These are phyloP conservation scores for Russula sp. DNA, from an alignment of 768 basidiomycete genomes.

Conservation along the genomic window DNA sequence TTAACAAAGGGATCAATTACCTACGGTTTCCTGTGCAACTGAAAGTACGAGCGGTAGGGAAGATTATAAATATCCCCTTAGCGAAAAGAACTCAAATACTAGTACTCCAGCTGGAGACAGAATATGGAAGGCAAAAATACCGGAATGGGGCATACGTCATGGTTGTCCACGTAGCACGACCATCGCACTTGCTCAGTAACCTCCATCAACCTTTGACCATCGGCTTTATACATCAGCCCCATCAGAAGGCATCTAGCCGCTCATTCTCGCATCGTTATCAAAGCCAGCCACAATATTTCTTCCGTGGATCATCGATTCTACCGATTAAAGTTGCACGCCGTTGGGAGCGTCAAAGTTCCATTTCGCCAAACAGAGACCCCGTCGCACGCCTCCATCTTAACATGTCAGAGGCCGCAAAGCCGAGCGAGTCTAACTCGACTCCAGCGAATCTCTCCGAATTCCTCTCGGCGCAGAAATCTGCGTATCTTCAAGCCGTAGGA, in stretches of 20 bases:
- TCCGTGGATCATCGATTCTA: slow-evolving; percentile 13
- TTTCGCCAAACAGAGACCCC: not conserved
- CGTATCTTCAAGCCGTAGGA: slow-evolving; percentile 22
- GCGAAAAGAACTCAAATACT: not conserved
- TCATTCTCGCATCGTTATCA: not conserved
- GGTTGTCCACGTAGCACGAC: not conserved
- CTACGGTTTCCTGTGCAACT: not conserved
- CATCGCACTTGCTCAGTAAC: slow-evolving; percentile 8
- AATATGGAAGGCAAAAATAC: not conserved
- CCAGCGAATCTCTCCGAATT: slow-evolving; percentile 19
- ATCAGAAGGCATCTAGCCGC: not conserved
- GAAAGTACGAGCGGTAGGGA: not conserved
- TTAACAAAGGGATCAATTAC: not conserved
- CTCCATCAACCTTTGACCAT: not conserved
- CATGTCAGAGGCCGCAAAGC: slow-evolving; percentile 12
- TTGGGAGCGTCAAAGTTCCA: not conserved
- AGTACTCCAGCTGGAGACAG: not conserved
- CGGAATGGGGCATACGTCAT: not conserved
- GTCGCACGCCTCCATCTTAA: not conserved
- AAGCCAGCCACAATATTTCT: not conserved
- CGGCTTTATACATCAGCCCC: not conserved
- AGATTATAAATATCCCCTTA: not conserved
- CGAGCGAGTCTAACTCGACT: not conserved
- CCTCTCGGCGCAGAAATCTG: slow-evolving; percentile 26
- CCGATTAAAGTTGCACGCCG: not conserved